Evolutionary conservation across 176 grass and related monocot genomes (phyloP), one percentile per base, ranked within the genome.

Genomic region (Bromus sterilis): DNA sequence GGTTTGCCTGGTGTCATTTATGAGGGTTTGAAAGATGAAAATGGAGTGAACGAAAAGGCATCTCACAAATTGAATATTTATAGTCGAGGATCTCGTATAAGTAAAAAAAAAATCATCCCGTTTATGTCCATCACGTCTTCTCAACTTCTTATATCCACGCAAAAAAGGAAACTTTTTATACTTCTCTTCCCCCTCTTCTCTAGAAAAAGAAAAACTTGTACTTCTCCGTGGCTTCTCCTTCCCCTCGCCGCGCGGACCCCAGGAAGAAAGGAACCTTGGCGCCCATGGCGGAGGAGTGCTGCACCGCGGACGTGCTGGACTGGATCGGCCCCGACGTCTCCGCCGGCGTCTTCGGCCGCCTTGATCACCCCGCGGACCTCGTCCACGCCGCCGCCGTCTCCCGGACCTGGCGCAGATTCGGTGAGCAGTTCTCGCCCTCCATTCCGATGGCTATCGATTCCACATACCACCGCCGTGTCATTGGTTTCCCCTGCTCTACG

Each of bases 351-450:
- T 85, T 99, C 49, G 16, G 55, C 34, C 79, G 13, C 57, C 74
- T 99, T 59, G 82, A 85, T 61, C 67, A 90, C 88, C 91, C 93
- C 16, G 77, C 85, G 25, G 96, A 93, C 68, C 34, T 99, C 43
- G 93, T 66, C 73, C 96, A 80, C 58, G 82, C 83, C 68, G 66
- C 79, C 64, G 76, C 93, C 40, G 93, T 83, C 75, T 99, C 96
- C 60, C 83, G 82, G 72, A 91, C 93, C 46, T 99, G 96, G 96
- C 88, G 93, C 82, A 83, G 67, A 36, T 95, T 93, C 86, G 89
- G 86, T 82, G 26, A 65, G 10, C 56, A 1, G 28, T 70, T 46
- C 68, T 71, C 68, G 14, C 40, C 68, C 14, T 37, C 31, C 23
- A 36, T 11, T 46, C 24, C 40, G 24, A 46, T 44, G 40, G 68